These are phyloP conservation scores for Botryotinia convoluta DNA, from an alignment of 2,329 filamentous ascomycete species.

Conservation along the genomic window DNA sequence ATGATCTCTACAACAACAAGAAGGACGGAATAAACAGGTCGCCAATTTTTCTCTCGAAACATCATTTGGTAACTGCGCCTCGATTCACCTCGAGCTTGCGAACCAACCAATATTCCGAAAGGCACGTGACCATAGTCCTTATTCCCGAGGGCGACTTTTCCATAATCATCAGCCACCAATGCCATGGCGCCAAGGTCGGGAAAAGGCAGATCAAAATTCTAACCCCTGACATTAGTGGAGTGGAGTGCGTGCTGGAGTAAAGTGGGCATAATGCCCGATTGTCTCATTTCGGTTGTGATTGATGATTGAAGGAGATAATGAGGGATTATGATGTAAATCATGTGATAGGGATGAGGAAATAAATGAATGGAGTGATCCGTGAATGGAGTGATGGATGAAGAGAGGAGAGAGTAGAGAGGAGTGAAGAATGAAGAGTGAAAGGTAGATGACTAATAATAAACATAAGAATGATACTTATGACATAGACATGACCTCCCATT, in stretches of 20 bases:
- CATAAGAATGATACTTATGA: no score
- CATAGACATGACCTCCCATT: neutral
- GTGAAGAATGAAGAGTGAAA: neutral
- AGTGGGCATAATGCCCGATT: neutral
- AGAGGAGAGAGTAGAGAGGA: neutral
- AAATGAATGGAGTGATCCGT: neutral
- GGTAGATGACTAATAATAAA: neutral
- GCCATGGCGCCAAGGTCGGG: neutral
- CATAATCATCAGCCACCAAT: neutral
- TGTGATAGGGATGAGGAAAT: neutral
- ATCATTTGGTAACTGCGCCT: neutral
- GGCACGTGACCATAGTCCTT: neutral
- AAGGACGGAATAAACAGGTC: neutral
- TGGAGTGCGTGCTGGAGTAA: neutral
- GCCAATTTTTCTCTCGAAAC: neutral
- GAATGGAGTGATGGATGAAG: neutral
- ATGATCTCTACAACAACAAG: neutral
- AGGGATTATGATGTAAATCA: neutral
- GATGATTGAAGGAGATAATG: neutral
- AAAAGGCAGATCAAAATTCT: neutral
- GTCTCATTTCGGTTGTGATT: slow-evolving; percentile 4
- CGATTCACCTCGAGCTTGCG: neutral
- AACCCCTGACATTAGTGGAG: neutral
- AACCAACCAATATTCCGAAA: neutral
- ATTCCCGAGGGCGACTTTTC: neutral